A percentile compares a stretch with the other conserved stretches of the same genome.
Conservation (phyloP, 2,329 filamentous ascomycete species). For the Ceratocystis colombiana region DNA sequence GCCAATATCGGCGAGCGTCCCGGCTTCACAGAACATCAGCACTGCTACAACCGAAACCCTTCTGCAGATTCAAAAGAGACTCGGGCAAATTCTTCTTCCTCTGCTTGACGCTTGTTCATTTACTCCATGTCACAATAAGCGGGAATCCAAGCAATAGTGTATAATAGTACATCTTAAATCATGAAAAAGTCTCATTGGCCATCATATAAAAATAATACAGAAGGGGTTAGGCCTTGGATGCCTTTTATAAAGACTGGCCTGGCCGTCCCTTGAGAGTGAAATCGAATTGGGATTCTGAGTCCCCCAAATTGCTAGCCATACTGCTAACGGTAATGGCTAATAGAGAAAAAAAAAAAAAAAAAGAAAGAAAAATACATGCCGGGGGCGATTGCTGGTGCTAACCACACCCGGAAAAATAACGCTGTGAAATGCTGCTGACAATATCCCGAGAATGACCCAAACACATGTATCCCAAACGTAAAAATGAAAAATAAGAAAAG, state of each 20-base stretch:
- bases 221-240: neutral
- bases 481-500: slow-evolving; percentile 11
- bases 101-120: neutral
- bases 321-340: neutral
- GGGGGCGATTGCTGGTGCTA: neutral
- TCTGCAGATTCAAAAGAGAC: neutral
- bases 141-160: neutral
- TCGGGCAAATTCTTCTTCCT: neutral
- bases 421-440: slow-evolving; percentile 9
- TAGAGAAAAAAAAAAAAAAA: slow-evolving; percentile 16
- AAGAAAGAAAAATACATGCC: slow-evolving; percentile 12
- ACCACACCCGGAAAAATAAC: neutral
- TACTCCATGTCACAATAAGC: neutral
- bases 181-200: slow-evolving; percentile 1
- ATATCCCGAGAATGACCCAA: slow-evolving; percentile 13
- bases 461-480: slow-evolving; percentile 11
- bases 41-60: neutral
- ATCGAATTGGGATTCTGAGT: slow-evolving; percentile 15
- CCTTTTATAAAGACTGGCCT: neutral
- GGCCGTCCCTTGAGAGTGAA: slow-evolving; percentile 1
- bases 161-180: slow-evolving; percentile 7
- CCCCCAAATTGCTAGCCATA: slow-evolving; percentile 5
- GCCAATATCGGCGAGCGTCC: slow-evolving; percentile 33
- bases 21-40: slow-evolving; percentile 37
- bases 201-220: slow-evolving; percentile 18